Evolutionary conservation across 441 rosid species (phyloP).

Genomic region (Brassica balearica): DNA sequence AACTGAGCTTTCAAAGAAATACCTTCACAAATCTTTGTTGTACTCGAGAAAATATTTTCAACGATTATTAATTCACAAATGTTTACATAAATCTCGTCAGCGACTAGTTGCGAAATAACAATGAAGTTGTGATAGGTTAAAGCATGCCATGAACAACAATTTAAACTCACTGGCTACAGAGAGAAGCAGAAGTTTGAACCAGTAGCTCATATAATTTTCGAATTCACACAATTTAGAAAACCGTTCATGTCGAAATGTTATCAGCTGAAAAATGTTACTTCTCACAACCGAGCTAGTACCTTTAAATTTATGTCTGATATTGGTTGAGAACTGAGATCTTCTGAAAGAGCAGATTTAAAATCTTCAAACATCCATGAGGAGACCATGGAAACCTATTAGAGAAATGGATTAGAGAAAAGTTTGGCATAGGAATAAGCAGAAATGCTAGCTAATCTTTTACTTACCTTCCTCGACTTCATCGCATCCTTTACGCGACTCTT

Average conservation of each 20-base stretch:
- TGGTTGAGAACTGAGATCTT: constrained; percentile 54
- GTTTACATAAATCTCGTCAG: constrained; percentile 16
- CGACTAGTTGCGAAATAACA: background rate
- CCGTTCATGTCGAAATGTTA: constrained; percentile 7
- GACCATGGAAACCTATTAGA: constrained; percentile 60
- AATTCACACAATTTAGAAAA: constrained; percentile 16
- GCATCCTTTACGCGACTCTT: constrained; percentile 76
- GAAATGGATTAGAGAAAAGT: constrained; percentile 30
- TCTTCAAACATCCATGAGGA: constrained; percentile 80
- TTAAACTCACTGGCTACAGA: constrained; percentile 9
- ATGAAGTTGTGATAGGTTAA: constrained; percentile 16
- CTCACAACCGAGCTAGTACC: constrained; percentile 49
- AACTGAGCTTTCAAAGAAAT: too few relatives aligned
- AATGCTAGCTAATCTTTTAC: constrained; percentile 23
- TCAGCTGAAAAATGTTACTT: background rate
- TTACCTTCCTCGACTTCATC: constrained; percentile 81
- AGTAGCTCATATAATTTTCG: constrained; percentile 3
- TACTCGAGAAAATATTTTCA: constrained; percentile 1
- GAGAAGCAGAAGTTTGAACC: constrained; percentile 10
- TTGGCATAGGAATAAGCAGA: constrained; percentile 20
- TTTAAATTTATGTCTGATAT: constrained; percentile 80
- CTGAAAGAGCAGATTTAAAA: constrained; percentile 70
- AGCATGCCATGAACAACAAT: constrained; percentile 24
- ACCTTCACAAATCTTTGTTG: background rate
- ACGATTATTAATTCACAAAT: background rate